Percentiles rank a stretch among this genome's conserved stretches.
phyloP scores from a whole-genome alignment of 768 basidiomycete genomes.

The Boletus coccyginus region DNA sequence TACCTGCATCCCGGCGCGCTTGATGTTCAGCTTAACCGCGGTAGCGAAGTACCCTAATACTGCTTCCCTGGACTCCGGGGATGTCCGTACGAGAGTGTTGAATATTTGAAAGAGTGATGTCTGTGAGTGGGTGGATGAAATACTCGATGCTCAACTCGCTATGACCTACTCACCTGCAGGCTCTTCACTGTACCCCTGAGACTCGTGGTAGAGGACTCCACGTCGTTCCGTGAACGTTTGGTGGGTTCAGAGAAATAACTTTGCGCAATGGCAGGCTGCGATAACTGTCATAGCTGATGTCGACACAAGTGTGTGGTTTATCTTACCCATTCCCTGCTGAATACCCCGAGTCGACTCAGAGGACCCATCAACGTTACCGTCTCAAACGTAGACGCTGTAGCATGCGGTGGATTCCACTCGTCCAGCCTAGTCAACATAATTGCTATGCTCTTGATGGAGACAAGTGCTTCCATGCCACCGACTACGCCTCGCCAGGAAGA shows the following conservation, averaged over 20 bases:
- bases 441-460: constrained; percentile 81
- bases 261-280: constrained; percentile 69
- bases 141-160: neutral
- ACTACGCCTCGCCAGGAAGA: constrained; percentile 85
- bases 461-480: constrained; percentile 75
- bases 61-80: constrained; percentile 72
- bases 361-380: constrained; percentile 74
- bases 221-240: constrained; percentile 67
- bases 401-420: constrained; percentile 66
- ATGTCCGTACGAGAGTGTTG: constrained; percentile 83
- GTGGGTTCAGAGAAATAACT: constrained; percentile 86
- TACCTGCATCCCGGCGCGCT: constrained; percentile 89
- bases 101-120: constrained; percentile 81
- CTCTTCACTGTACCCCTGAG: constrained; percentile 83
- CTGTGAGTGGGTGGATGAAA: constrained; percentile 24
- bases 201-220: constrained; percentile 82
- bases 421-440: constrained; percentile 72
- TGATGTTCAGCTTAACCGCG: constrained; percentile 72
- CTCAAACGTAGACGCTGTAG: constrained; percentile 63
- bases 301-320: too few species aligned
- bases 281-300: constrained; percentile 1
- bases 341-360: constrained; percentile 78
- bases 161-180: constrained; percentile 57
- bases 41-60: constrained; percentile 81
- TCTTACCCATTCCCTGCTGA: constrained; percentile 84